phyloP scores from a whole-genome alignment of 768 basidiomycete species.

The Xanthoconium purpureum region DNA sequence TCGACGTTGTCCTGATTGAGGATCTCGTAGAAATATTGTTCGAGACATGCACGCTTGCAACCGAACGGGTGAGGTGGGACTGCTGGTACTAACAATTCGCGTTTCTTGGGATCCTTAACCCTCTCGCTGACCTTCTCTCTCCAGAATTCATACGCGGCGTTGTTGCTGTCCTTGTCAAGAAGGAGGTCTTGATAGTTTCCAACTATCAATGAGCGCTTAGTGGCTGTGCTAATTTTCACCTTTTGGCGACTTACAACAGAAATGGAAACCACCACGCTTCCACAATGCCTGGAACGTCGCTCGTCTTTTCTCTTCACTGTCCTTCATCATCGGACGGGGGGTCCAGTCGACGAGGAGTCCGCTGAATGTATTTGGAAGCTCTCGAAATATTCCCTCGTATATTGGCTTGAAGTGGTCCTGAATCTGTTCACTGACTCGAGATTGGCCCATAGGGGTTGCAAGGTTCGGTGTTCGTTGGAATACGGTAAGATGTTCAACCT shows the following conservation, averaged over 20 bases:
- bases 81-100: neutral
- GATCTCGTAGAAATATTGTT: neutral
- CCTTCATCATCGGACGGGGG: conserved; percentile 5
- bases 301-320: conserved; percentile 7
- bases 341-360: neutral
- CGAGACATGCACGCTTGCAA: neutral
- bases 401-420: neutral
- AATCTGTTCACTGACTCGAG: neutral
- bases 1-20: conserved; percentile 7
- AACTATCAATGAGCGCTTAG: neutral
- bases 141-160: conserved; percentile 6
- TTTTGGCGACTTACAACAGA: conserved; percentile 6
- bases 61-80: conserved; percentile 8
- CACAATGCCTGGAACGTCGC: neutral
- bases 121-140: conserved; percentile 2
- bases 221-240: no score
- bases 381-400: conserved; percentile 6
- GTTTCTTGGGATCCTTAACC: conserved; percentile 1
- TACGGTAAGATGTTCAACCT: conserved; percentile 8
- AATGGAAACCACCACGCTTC: conserved; percentile 2
- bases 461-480: conserved; percentile 20
- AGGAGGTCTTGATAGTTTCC: conserved; percentile 7
- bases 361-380: neutral
- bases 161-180: neutral
- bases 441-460: conserved; percentile 5